Percentiles rank a stretch among this genome's conserved stretches.
These are phyloP conservation scores for Aspergillus haitiensis DNA, from an alignment of 495 filamentous ascomycete genomes.

Conservation along the genomic window DNA sequence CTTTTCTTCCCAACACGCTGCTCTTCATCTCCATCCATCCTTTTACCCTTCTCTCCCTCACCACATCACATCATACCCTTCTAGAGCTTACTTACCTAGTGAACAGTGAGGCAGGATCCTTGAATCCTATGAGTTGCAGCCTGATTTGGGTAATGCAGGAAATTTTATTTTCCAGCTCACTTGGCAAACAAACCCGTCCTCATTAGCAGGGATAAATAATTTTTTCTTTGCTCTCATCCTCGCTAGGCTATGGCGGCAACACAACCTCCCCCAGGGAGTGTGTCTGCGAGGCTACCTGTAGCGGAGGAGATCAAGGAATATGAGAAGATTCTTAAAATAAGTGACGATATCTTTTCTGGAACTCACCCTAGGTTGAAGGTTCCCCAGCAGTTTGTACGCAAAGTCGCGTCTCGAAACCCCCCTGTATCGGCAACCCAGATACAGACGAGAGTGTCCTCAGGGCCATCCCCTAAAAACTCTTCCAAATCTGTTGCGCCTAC, in stretches of 20 bases:
- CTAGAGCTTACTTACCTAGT: constrained; percentile 3
- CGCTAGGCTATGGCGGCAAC: constrained; percentile 41
- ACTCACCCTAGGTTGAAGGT: constrained; percentile 74
- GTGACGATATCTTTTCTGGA: constrained; percentile 72
- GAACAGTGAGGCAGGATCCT: constrained; percentile 5
- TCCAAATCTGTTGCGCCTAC: constrained; percentile 31
- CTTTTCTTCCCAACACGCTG: no score
- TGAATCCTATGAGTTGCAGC: neutral
- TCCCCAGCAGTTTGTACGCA: constrained; percentile 58
- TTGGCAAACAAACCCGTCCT: neutral
- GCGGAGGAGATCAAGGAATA: constrained; percentile 53
- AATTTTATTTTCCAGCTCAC: neutral
- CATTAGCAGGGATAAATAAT: constrained; percentile 7
- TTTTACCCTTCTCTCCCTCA: neutral
- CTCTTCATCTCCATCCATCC: neutral
- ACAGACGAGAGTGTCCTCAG: constrained; percentile 29
- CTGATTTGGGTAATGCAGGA: neutral
- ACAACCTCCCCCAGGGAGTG: constrained; percentile 38
- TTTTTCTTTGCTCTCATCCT: constrained; percentile 7
- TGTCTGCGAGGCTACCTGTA: constrained; percentile 33
- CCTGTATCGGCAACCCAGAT: constrained; percentile 28
- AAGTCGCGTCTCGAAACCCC: constrained; percentile 38
- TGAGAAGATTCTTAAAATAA: constrained; percentile 72
- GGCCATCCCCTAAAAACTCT: constrained; percentile 30
- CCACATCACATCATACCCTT: neutral